These are phyloP conservation scores for Neonectria magnoliae DNA, from an alignment of 2,329 filamentous ascomycete species.

Conservation along the genomic window DNA sequence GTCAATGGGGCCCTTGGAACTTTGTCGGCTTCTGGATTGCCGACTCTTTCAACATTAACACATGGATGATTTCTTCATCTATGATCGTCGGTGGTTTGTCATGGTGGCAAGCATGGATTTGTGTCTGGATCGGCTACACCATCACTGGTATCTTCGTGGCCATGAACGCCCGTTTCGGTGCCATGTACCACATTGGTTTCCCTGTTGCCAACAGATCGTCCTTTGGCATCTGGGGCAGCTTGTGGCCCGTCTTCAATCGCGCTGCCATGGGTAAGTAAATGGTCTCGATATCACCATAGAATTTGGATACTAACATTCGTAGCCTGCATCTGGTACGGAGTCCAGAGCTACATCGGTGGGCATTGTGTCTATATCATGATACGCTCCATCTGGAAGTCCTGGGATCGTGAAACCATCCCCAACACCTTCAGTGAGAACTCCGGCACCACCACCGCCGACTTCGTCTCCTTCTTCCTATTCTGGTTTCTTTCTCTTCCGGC, in stretches of 20 bases:
- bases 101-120: conserved; percentile 94
- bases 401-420: conserved; percentile 67
- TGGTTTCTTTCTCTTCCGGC: conserved; percentile 84
- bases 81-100: conserved; percentile 82
- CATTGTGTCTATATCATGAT: conserved; percentile 92
- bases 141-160: conserved; percentile 81
- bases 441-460: conserved; percentile 79
- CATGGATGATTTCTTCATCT: conserved; percentile 91
- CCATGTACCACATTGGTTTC: conserved; percentile 89
- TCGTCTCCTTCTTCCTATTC: conserved; percentile 86
- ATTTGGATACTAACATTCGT: conserved; percentile 20
- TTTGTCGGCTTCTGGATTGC: conserved; percentile 90
- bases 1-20: conserved; percentile 88
- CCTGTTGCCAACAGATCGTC: conserved; percentile 81
- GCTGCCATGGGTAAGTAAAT: conserved; percentile 73
- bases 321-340: conserved; percentile 88
- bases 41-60: conserved; percentile 89
- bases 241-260: conserved; percentile 91
- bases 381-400: conserved; percentile 79
- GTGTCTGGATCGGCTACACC: conserved; percentile 86
- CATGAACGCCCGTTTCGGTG: conserved; percentile 83
- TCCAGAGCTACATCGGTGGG: conserved; percentile 86
- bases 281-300: not conserved
- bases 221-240: conserved; percentile 88
- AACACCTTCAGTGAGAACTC: conserved; percentile 73